phyloP scores from a whole-genome alignment of 2,329 filamentous ascomycete species.

The Botrytis galanthina region DNA sequence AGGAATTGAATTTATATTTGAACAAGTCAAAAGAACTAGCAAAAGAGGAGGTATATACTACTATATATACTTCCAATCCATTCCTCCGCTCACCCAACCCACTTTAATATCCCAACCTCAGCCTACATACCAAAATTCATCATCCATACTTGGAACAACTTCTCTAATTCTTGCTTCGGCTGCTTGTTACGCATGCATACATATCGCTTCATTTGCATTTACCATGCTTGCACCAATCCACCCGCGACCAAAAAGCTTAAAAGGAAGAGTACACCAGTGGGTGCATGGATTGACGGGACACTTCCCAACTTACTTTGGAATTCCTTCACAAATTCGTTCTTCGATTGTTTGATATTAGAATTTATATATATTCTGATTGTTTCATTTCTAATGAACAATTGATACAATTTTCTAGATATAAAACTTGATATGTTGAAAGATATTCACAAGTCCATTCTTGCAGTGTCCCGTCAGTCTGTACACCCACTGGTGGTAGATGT shows the following conservation, averaged over 20 bases:
- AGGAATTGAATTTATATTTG: neutral
- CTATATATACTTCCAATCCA: neutral
- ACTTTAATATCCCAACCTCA: neutral
- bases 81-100: neutral
- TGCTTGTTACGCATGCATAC: neutral
- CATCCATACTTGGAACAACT: neutral
- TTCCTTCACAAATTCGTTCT: too few relatives aligned
- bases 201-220: neutral
- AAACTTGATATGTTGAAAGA: too few relatives aligned
- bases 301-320: too few relatives aligned
- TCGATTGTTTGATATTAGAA: too few relatives aligned
- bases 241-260: neutral
- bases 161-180: neutral
- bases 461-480: too few relatives aligned
- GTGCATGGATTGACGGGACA: too few relatives aligned
- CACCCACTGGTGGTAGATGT: too few relatives aligned
- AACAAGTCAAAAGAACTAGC: neutral
- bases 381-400: too few relatives aligned
- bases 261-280: too few relatives aligned
- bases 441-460: too few relatives aligned
- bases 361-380: too few relatives aligned
- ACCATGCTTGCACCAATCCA: neutral
- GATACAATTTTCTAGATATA: too few relatives aligned
- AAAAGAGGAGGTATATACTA: neutral
- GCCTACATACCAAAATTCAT: neutral